Percentiles rank a stretch among this genome's conserved stretches.
phyloP scores from a whole-genome alignment of 768 basidiomycete species.

The Agaricus blazei region DNA sequence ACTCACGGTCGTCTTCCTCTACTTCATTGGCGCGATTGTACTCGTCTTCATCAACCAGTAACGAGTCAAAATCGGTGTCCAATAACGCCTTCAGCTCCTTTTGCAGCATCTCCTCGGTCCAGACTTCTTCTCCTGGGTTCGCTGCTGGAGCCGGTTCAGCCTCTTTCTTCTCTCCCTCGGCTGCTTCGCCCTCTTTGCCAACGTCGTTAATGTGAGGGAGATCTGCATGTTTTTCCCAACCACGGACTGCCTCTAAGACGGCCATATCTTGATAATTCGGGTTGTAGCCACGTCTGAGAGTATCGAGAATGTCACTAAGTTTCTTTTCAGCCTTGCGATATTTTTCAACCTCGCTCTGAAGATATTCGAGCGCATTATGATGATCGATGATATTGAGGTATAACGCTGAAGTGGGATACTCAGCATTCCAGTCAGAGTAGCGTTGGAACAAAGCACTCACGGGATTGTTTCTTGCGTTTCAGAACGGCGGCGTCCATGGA shows the following conservation, averaged over 20 bases:
- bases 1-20: conserved; percentile 48
- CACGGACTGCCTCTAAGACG: conserved; percentile 92
- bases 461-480: conserved; percentile 81
- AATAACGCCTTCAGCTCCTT: conserved; percentile 52
- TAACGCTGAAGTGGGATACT: conserved; percentile 47
- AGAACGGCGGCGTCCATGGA: conserved; percentile 74
- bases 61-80: conserved; percentile 62
- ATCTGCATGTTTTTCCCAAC: conserved; percentile 76
- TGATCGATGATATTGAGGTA: conserved; percentile 74
- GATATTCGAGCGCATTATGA: conserved; percentile 67
- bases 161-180: conserved; percentile 25
- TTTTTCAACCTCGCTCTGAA: conserved; percentile 66
- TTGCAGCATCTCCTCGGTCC: conserved; percentile 57
- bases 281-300: conserved; percentile 84
- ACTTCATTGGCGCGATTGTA: conserved; percentile 42
- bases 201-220: conserved; percentile 70
- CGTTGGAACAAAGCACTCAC: conserved; percentile 38
- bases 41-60: conserved; percentile 77
- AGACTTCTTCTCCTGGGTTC: conserved; percentile 55
- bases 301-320: conserved; percentile 78
- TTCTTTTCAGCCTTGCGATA: conserved; percentile 71
- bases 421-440: neutral
- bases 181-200: conserved; percentile 37
- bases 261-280: conserved; percentile 99
- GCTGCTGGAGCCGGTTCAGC: conserved; percentile 21